Evolutionary conservation across 768 basidiomycete species (phyloP).

Genomic region (Leucosporidium scottii): DNA sequence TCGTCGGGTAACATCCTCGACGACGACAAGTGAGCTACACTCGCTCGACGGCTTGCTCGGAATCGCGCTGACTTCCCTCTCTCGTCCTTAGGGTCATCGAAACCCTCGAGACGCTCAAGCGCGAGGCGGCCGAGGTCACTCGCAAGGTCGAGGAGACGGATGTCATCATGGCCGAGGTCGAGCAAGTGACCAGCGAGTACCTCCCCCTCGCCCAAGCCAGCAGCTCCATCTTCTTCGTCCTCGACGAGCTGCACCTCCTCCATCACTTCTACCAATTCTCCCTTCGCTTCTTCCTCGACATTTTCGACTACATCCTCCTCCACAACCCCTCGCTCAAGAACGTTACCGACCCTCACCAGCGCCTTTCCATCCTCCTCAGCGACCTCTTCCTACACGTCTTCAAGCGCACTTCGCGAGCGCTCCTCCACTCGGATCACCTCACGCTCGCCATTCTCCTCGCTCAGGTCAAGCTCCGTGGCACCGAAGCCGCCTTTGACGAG

Average conservation of each 20-base stretch:
- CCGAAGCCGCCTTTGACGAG: conserved; percentile 15
- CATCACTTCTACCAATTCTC: conserved; percentile 99
- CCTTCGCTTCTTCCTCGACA: conserved; percentile 92
- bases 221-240: conserved; percentile 91
- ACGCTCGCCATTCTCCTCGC: conserved; percentile 85
- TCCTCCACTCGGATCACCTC: conserved; percentile 82
- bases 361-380: conserved; percentile 71
- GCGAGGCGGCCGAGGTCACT: conserved; percentile 92
- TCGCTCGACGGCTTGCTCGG: not conserved
- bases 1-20: conserved; percentile 95
- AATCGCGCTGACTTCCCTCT: conserved; percentile 9
- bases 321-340: conserved; percentile 83
- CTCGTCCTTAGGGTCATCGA: conserved; percentile 59
- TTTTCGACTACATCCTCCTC: conserved; percentile 89
- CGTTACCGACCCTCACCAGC: conserved; percentile 61
- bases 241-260: conserved; percentile 86
- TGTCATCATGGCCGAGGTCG: conserved; percentile 89
- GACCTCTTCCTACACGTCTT: conserved; percentile 86
- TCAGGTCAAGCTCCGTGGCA: conserved; percentile 51
- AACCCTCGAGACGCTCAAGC: conserved; percentile 88
- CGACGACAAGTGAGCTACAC: conserved; percentile 62
- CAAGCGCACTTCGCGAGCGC: conserved; percentile 77
- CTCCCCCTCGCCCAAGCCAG: conserved; percentile 89
- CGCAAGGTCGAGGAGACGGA: conserved; percentile 95
- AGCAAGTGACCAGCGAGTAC: conserved; percentile 90